Percentiles rank a stretch among this genome's conserved stretches.
Evolutionary conservation across 371 early-diverging fungal genomes (phyloP).

Genomic region (Apophysomyces elegans): DNA sequence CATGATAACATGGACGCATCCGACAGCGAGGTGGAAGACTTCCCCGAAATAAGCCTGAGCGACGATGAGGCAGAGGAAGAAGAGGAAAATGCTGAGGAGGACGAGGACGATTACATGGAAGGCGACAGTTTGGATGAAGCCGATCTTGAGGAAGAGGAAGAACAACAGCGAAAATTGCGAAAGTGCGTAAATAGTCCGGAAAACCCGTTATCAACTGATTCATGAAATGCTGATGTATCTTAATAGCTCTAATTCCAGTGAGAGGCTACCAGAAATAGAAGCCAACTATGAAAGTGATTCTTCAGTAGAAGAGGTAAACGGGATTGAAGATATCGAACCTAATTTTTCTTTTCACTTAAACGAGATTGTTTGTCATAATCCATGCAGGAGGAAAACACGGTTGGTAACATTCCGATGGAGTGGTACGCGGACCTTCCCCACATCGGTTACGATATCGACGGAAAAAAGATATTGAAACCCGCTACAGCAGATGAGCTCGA

Average conservation of each 20-base stretch:
- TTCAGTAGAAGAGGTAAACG: slow-evolving; percentile 82
- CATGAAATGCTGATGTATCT: slow-evolving; percentile 31
- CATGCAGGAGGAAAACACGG: slow-evolving; percentile 67
- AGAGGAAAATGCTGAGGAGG: slow-evolving; percentile 42
- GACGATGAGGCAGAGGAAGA: slow-evolving; percentile 43
- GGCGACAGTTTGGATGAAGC: slow-evolving; percentile 53
- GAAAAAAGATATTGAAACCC: slow-evolving; percentile 89
- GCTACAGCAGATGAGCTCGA: slow-evolving; percentile 90
- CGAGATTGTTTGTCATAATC: background rate
- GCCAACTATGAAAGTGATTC: slow-evolving; percentile 90
- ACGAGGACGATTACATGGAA: slow-evolving; percentile 39
- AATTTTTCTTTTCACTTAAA: background rate
- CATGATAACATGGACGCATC: slow-evolving; percentile 4
- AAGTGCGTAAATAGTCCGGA: slow-evolving; percentile 20
- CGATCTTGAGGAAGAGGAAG: slow-evolving; percentile 50
- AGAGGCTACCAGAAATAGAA: slow-evolving; percentile 84
- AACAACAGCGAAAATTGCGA: slow-evolving; percentile 20
- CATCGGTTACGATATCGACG: slow-evolving; percentile 94
- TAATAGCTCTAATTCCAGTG: slow-evolving; percentile 3
- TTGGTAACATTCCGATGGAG: slow-evolving; percentile 94
- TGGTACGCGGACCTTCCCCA: slow-evolving; percentile 97
- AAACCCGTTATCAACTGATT: slow-evolving; percentile 31
- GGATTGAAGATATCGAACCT: background rate
- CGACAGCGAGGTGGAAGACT: slow-evolving; percentile 46
- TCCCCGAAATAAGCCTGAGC: slow-evolving; percentile 46